Evolutionary conservation across 2,329 filamentous ascomycete species (phyloP), one percentile per base, ranked within the genome.

Genomic region (Phyllosticta capitalensis): DNA sequence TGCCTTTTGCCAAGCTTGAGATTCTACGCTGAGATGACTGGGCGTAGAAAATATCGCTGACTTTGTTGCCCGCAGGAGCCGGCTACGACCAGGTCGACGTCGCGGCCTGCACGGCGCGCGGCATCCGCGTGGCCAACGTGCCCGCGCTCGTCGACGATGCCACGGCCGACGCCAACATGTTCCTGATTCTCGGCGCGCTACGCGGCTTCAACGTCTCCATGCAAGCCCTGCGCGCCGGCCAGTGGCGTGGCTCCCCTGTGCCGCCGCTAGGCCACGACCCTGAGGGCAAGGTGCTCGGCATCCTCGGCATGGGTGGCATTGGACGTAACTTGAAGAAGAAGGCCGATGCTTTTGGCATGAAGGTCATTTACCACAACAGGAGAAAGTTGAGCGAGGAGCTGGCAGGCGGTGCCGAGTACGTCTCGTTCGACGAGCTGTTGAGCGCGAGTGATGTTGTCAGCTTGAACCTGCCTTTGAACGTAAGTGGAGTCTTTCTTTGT

Each of bases 51-150:
- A 5, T 14, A 38, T n/a, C 6, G 14, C 38, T 45, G 17, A 45
- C 38, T 45, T 45, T 45, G 17, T n/a, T 45, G 38, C 38, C 38
- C 38, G 38, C 62, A 88, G 86, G 89, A 62, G 89, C 90, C 59
- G 91, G 91, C 45, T 95, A 95, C 74, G 90, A 95, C 72, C 87
- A 91, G 71, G 79, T 95, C 63, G 86, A 92, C 71, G 78, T 92
- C 9, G 71, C 81, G 53, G 86, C 87, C 48, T 92, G 89, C 76
- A 87, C 84, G 9, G 76, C 78, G 1, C 83, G 83, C 57, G 77
- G 78, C 3, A 81, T 95, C 64, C 80, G 77, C 50, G 87, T 95
- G 33, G 90, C 88, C 64, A 94, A 95, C 72, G 86, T 88, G 1
- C 90, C 89, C n/a, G 85, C 82, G 0, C 87, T 88, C 26, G 88